These are phyloP conservation scores for Suillus alpinus DNA, from an alignment of 768 basidiomycete genomes.

Conservation along the genomic window DNA sequence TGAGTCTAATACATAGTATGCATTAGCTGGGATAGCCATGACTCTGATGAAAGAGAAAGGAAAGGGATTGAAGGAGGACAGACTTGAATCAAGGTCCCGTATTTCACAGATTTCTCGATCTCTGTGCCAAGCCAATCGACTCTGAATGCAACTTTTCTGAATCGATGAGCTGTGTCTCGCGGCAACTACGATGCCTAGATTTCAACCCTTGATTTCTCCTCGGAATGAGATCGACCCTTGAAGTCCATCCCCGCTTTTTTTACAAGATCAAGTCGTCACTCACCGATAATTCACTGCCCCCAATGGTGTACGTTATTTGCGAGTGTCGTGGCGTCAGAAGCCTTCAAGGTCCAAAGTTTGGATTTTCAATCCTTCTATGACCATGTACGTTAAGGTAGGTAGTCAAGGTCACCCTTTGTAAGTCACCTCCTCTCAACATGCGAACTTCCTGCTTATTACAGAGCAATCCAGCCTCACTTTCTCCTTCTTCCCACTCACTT, in stretches of 20 bases:
- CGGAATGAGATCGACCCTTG: neutral
- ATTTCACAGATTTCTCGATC: neutral
- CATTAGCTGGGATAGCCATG: slow-evolving; percentile 1
- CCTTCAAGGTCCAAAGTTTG: neutral
- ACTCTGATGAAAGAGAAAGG: neutral
- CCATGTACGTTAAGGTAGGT: neutral
- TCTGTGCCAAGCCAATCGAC: neutral
- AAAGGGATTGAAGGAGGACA: neutral
- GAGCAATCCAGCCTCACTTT: neutral
- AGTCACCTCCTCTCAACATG: neutral
- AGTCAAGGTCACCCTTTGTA: neutral
- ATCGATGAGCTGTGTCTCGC: neutral
- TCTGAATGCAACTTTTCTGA: too few species aligned
- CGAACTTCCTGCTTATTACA: neutral
- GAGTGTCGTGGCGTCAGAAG: slow-evolving; percentile 1
- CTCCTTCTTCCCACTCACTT: neutral
- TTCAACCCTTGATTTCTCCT: neutral
- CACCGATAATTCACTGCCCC: neutral
- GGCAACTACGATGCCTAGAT: neutral
- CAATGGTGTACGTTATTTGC: slow-evolving; percentile 1
- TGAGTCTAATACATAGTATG: slow-evolving; percentile 4
- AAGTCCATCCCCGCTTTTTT: neutral
- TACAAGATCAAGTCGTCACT: neutral
- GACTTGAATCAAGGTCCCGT: neutral
- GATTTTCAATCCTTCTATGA: neutral